Base-by-base conservation (phyloP, 2,329 filamentous ascomycete species). In the Davidsoniella australis region DNA sequence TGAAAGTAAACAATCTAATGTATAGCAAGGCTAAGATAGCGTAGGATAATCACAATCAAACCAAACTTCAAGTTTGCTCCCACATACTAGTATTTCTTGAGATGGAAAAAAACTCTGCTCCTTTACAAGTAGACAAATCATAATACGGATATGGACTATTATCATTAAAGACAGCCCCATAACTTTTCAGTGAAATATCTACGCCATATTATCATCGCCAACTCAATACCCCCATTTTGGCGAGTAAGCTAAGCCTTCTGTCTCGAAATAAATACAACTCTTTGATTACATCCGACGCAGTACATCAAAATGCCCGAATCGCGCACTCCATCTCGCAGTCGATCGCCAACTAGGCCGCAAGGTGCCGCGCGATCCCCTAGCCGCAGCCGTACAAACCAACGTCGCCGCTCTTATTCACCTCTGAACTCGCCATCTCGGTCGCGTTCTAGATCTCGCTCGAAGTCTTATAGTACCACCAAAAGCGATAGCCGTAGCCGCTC, bases 381-480 rank as follows among this genome's bases (percentile, higher is more conserved):
- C 38, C 41, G 26, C 10, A 45, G 20, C 37, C 48, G 48, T 17
- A 33, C 41, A 5, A 29, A 23, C 17, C 20, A 20, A 14, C 48
- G 41, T 12, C 18, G n/a, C 17, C 45, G 45, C 18, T 38, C 45
- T 37, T 33, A 29, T 17, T 38, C 41, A 20, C 17, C 17, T 33
- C 14, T 42, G 43, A n/a, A 41, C 45, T 38, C 26, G 14, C 47
- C 47, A 43, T 51, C 44, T 60, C 60, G 3, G 58, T 59, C 38
- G 61, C 60, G 23, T 7, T 29, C 29, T 7, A 45, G 44, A 23
- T 51, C 49, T n/a, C 37, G 60, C 56, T 37, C 58, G 54, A 4
- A 57, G 59, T 3, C 57, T 0, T 39, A 4, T 9, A 57, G 57
- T 47, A 58, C 56, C 23, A 63, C 63, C 48, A 57, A 55, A 18